Base-by-base conservation (phyloP, 495 filamentous ascomycete species). In the Viridothelium virens region DNA sequence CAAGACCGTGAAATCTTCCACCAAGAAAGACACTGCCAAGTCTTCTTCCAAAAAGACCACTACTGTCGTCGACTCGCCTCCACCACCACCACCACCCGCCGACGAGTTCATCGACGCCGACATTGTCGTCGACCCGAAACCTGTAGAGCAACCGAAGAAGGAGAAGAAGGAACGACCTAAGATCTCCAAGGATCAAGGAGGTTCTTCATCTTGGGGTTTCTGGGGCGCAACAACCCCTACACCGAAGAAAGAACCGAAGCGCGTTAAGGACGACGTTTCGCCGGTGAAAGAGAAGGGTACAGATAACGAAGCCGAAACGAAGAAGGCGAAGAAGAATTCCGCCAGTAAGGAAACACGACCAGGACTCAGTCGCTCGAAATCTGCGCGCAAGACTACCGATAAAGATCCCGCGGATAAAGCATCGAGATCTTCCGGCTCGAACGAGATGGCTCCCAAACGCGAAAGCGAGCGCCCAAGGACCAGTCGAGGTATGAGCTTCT, bases 91-190 rank as follows among this genome's bases (percentile, higher is more conserved):
- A 25, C 39, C 14, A 12, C 48, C 65, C 34, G 39, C 68, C 38
- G 63, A 66, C 25, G 65, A 48, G 4, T 31, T 59, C 31, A 7
- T 59, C 18, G 53, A 59, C 53, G 31, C n/a, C 53, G 53, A 59
- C 1, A 33, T 59, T 36, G 31, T 59, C 14, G 53, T 47, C 53
- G 53, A 59, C 11, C 6, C 53, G 7, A 59, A 59, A 59, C 53
- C 53, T 3, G 53, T 14, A 10, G 47, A 65, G 63, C 25, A 25
- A 25, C 63, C n/a, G n/a, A 56, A 65, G 44, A 53, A 62, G 1
- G 76, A 74, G 12, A 86, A 84, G 73, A 87, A 86, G 67, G 85
- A 87, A 64, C 85, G 86, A 18, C 69, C 84, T 14, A 80, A 81
- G 47, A 78, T 83, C 38, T 83, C 85, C 56, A 82, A 82, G 36